Evolutionary conservation across 352 stramenopile species (phyloP).

Genomic region (Phytopythium aichiense): DNA sequence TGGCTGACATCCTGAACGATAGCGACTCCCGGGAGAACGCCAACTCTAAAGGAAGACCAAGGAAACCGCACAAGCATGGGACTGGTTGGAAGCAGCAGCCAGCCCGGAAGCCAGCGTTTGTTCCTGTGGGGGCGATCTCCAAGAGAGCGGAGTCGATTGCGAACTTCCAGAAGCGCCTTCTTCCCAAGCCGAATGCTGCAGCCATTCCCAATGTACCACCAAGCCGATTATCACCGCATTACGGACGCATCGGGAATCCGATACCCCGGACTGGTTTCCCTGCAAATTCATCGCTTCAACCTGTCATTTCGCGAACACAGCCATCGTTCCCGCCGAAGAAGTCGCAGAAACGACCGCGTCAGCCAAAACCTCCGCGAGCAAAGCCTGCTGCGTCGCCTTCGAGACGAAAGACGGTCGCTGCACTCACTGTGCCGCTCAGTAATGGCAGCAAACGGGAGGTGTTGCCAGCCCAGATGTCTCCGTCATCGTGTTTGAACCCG

Average conservation of each 20-base stretch:
- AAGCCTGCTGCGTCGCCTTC: neutral
- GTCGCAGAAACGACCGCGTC: neutral
- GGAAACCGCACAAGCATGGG: neutral
- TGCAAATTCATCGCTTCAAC: neutral
- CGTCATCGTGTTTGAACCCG: neutral
- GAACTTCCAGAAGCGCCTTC: neutral
- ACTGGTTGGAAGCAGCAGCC: neutral
- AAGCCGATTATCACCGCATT: neutral
- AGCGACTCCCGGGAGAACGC: neutral
- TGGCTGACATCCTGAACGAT: conserved; percentile 28
- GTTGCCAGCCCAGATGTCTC: neutral
- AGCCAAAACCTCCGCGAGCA: neutral
- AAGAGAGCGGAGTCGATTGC: neutral
- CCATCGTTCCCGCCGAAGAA: neutral
- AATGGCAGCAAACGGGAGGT: neutral
- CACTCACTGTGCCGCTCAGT: neutral
- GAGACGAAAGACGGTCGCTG: neutral
- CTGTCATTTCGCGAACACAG: neutral
- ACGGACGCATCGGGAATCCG: neutral
- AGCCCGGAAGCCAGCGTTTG: neutral
- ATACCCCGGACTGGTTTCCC: neutral
- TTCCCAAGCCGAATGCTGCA: neutral
- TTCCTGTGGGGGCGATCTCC: neutral
- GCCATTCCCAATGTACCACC: neutral
- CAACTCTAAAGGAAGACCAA: neutral